Base-by-base conservation (phyloP, 2,329 filamentous ascomycete genomes). In the Cercospora canescens region DNA sequence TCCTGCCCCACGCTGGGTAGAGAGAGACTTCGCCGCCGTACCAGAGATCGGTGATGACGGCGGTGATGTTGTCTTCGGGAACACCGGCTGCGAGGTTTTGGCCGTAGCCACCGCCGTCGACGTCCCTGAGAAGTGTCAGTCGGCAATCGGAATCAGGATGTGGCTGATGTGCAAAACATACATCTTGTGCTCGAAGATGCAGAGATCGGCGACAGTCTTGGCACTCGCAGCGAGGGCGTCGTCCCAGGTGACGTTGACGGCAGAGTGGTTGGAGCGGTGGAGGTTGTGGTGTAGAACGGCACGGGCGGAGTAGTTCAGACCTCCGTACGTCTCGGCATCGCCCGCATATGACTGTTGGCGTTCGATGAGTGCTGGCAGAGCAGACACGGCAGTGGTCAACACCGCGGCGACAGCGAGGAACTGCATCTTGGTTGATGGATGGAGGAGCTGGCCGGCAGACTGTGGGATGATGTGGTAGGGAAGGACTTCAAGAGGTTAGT, bases 41-140 rank as follows among this genome's bases (percentile, higher is more conserved):
- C 92, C 94, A 97, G 81, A 89, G 84, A 78, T 93, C 86, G 74
- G 88, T 91, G 75, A 94, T 88, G 71, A 89, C 88, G 69, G 85
- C 82, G 63, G 88, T 87, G 67, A 91, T 83, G 45, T 88, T 85
- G 66, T 78, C 79, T 28, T 80, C 78, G 2, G 79, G 75, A 67
- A 87, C 84, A 69, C 89, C 83, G 67, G 89, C 89, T 75, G 92
- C 94, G 64, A 98, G 89, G 86, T 98, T 99, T 82, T 98, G 94
- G 52, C 94, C 94, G 76, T 94, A 96, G 54, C 85, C 83, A 63
- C 87, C 87, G 54, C 81, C 83, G 69, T 87, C 87, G 56, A 59
- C 18, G 24, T 62, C 60, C 48, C 60, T 62, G 7, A 4, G 16
- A 45, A n/a, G 4, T 34, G 39, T 34, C 8, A 34, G 28, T 48